These are phyloP conservation scores for Termitomyces sp. DNA, from an alignment of 768 basidiomycete species.

Conservation along the genomic window DNA sequence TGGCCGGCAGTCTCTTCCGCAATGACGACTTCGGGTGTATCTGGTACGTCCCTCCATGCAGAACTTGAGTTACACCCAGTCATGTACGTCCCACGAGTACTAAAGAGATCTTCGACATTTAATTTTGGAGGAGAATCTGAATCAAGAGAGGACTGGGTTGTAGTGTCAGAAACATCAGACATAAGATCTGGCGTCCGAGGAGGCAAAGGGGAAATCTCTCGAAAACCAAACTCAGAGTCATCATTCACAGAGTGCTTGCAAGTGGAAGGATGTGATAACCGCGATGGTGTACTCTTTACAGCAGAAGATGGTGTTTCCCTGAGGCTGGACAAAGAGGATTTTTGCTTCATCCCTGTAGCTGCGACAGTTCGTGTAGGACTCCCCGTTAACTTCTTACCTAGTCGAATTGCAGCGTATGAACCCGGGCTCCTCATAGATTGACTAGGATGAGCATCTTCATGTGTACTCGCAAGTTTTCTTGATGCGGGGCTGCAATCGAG, in stretches of 20 bases:
- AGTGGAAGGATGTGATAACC: constrained; percentile 17
- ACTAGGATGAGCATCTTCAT: constrained; percentile 22
- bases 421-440: constrained; percentile 15
- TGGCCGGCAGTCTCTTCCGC: constrained; percentile 26
- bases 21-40: constrained; percentile 21
- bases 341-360: constrained; percentile 58
- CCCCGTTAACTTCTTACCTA: constrained; percentile 18
- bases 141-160: constrained; percentile 46
- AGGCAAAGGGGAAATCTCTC: constrained; percentile 21
- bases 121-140: constrained; percentile 47
- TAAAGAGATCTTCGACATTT: constrained; percentile 20
- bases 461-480: constrained; percentile 12
- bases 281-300: background rate
- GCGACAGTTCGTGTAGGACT: constrained; percentile 38
- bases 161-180: constrained; percentile 54
- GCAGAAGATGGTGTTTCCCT: background rate
- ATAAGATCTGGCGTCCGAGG: constrained; percentile 58
- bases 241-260: constrained; percentile 11
- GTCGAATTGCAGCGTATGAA: constrained; percentile 16
- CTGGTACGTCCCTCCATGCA: constrained; percentile 21
- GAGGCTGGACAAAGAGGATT: constrained; percentile 28
- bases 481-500: constrained; percentile 9
- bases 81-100: constrained; percentile 11
- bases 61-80: constrained; percentile 16
- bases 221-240: constrained; percentile 1